Evolutionary conservation across 495 filamentous ascomycete species (phyloP).

Genomic region (Talaromyces thailandensis): DNA sequence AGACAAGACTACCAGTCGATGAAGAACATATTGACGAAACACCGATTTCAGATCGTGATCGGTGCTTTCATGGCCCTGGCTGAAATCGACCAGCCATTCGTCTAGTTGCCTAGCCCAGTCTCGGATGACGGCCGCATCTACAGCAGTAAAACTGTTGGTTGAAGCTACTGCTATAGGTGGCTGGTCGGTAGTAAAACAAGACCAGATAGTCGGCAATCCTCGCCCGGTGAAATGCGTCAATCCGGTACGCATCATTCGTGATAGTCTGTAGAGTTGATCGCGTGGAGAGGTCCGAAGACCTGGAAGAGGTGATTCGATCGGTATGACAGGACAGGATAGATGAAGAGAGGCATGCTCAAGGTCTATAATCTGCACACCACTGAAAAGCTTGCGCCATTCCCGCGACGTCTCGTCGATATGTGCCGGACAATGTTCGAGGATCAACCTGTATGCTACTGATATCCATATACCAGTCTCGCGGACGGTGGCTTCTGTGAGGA

Average conservation of each 20-base stretch:
- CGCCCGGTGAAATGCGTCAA: constrained; percentile 6
- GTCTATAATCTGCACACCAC: constrained; percentile 7
- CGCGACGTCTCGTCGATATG: constrained; percentile 8
- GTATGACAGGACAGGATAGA: constrained; percentile 6
- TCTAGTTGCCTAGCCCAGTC: constrained; percentile 6
- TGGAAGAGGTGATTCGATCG: constrained; percentile 6
- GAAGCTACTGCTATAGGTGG: not conserved
- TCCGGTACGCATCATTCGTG: constrained; percentile 6
- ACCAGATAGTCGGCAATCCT: constrained; percentile 7
- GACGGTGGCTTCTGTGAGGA: constrained; percentile 5
- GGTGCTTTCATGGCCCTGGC: not conserved
- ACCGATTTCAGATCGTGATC: constrained; percentile 3
- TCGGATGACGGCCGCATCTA: constrained; percentile 5
- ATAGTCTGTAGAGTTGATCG: constrained; percentile 6
- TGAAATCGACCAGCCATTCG: constrained; percentile 7
- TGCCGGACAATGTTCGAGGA: constrained; percentile 5
- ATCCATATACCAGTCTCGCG: constrained; percentile 6
- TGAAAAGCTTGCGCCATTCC: constrained; percentile 8
- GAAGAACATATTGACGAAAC: constrained; percentile 7
- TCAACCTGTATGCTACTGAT: constrained; percentile 5
- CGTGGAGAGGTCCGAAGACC: constrained; percentile 2
- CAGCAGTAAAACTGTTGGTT: not conserved
- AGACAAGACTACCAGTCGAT: constrained; percentile 6
- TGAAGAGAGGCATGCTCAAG: constrained; percentile 7
- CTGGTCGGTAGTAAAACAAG: constrained; percentile 2